A percentile compares a stretch with the other conserved stretches of the same genome.
These are phyloP conservation scores for Pseudogymnoascus sp. DNA, from an alignment of 2,329 filamentous ascomycete species.

Conservation along the genomic window DNA sequence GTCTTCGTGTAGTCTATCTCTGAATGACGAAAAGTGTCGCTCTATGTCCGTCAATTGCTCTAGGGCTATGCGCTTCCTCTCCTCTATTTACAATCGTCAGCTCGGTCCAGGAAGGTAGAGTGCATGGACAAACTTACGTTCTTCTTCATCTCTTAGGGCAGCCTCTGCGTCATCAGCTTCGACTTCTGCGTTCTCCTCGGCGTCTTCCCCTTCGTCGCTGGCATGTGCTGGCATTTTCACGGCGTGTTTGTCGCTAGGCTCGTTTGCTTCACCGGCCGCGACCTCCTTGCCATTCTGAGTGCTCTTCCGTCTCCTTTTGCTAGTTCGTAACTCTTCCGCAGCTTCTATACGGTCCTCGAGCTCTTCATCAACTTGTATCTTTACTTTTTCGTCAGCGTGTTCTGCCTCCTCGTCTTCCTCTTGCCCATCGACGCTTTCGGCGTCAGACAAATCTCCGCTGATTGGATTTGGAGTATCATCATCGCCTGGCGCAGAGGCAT, in stretches of 20 bases:
- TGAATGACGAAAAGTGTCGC: conserved; percentile 77
- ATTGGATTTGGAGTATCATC: conserved; percentile 27
- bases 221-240: background rate
- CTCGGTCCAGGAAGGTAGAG: background rate
- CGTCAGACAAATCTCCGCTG: conserved; percentile 26
- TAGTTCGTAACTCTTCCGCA: conserved; percentile 5
- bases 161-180: conserved; percentile 53
- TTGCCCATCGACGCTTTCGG: conserved; percentile 32
- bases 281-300: background rate
- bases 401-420: conserved; percentile 42
- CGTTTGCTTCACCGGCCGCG: background rate
- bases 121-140: conserved; percentile 39
- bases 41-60: conserved; percentile 75
- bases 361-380: conserved; percentile 14
- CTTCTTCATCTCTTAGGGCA: conserved; percentile 55
- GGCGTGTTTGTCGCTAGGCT: conserved; percentile 3
- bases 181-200: conserved; percentile 45
- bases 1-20: conserved; percentile 85
- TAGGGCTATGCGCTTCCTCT: conserved; percentile 70
- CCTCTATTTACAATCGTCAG: conserved; percentile 44
- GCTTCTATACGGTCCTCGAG: conserved; percentile 12
- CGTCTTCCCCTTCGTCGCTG: conserved; percentile 35
- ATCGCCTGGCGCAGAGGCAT: conserved; percentile 36
- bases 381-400: conserved; percentile 34
- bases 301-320: background rate